These are phyloP conservation scores for Diphasiastrum complanatum DNA, from an alignment of 83 land plant genomes.

Conservation along the genomic window DNA sequence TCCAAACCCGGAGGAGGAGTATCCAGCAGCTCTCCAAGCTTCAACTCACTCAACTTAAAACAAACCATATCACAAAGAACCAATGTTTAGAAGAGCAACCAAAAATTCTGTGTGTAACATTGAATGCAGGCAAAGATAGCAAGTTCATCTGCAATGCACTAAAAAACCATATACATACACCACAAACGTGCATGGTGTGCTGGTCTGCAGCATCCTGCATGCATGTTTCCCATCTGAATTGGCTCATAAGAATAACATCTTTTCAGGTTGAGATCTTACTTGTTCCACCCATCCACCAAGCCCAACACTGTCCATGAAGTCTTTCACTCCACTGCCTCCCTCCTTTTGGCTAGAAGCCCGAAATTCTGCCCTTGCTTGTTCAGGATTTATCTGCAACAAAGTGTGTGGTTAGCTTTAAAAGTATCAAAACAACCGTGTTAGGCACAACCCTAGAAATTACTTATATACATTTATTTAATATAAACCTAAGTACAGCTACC, in stretches of 20 bases:
- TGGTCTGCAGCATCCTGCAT: no score
- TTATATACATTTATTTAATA: no score
- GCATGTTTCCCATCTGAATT: no score
- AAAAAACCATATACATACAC: constrained; percentile 2
- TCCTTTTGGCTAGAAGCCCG: constrained; percentile 23
- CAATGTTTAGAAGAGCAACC: no score
- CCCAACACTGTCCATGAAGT: constrained; percentile 66
- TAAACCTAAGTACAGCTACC: no score
- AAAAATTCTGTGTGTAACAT: no score
- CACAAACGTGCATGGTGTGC: no score
- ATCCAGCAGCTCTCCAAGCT: constrained; percentile 85
- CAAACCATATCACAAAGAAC: constrained; percentile 1
- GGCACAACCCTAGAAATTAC: no score
- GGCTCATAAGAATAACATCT: no score
- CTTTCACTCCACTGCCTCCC: constrained; percentile 32
- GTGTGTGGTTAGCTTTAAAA: no score
- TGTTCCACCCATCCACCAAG: constrained; percentile 78
- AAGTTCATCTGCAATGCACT: not conserved
- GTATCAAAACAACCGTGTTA: no score
- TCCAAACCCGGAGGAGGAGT: constrained; percentile 96
- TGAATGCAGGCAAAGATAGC: no score
- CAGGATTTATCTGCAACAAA: constrained; percentile 29
- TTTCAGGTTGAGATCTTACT: constrained; percentile 31
- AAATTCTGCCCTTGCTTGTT: constrained; percentile 35
- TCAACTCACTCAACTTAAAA: constrained; percentile 76